Percentiles rank a stretch among this genome's conserved stretches.
phyloP scores from a whole-genome alignment of 108 stramenopile species.

The Aurantiochytrium sp. region DNA sequence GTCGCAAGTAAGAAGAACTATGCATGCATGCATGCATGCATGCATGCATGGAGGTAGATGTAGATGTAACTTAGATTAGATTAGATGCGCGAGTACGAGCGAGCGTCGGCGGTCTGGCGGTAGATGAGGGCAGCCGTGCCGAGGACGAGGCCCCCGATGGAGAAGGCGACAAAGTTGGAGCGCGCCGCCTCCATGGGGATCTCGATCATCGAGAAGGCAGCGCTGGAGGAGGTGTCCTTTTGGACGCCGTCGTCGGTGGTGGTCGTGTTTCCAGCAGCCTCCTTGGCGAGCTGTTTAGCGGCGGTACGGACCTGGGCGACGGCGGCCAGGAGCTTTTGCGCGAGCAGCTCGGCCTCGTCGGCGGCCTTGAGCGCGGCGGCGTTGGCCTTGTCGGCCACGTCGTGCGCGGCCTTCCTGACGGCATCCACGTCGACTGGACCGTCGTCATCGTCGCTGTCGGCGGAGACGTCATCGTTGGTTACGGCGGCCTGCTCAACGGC shows the following conservation, averaged over 20 bases:
- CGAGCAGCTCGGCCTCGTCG: constrained; percentile 19
- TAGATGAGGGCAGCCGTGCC: background rate
- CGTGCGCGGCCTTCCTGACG: background rate
- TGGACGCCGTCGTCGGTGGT: background rate
- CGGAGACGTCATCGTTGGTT: background rate
- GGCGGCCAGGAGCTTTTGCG: background rate
- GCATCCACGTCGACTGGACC: background rate
- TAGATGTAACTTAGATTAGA: no score
- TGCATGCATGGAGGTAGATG: no score
- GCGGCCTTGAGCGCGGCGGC: background rate
- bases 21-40: no score
- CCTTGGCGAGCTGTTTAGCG: background rate
- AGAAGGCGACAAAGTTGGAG: constrained; percentile 9
- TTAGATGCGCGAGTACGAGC: background rate
- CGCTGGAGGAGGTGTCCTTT: background rate
- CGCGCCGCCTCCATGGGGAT: background rate
- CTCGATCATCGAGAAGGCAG: background rate
- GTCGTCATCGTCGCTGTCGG: background rate
- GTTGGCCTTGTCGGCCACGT: background rate
- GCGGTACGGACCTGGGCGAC: background rate
- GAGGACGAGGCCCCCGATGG: background rate
- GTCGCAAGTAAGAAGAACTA: no score
- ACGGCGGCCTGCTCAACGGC: no score
- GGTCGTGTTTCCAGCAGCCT: background rate
- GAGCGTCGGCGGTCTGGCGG: background rate